Percentiles rank a stretch among this genome's conserved stretches.
These are phyloP conservation scores for Hortiboletus flavorubellus DNA, from an alignment of 768 basidiomycete genomes.

Conservation along the genomic window DNA sequence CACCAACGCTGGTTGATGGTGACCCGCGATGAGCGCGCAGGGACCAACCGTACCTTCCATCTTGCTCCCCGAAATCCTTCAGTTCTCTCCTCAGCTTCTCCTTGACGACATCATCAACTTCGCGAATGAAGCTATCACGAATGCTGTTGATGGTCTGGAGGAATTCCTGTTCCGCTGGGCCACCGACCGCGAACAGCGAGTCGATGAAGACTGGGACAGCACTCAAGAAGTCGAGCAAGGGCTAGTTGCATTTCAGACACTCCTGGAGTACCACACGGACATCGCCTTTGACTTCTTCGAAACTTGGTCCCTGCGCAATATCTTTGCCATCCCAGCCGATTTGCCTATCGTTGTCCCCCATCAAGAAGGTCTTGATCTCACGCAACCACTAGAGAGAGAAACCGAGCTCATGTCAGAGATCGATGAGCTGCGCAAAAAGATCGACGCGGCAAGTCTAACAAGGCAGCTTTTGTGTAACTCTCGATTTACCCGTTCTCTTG, in stretches of 20 bases:
- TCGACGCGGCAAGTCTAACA: conserved; percentile 60
- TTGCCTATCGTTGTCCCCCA: conserved; percentile 73
- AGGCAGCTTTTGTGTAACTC: not conserved
- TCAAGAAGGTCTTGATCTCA: conserved; percentile 69
- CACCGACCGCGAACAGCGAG: conserved; percentile 52
- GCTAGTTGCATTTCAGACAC: conserved; percentile 80
- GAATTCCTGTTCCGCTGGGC: conserved; percentile 73
- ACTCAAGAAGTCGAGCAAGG: conserved; percentile 76
- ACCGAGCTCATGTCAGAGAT: conserved; percentile 64
- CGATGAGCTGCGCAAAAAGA: conserved; percentile 58
- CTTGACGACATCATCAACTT: conserved; percentile 86
- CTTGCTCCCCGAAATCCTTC: conserved; percentile 54
- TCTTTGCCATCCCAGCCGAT: conserved; percentile 72
- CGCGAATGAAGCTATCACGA: conserved; percentile 73
- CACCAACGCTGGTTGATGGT: not conserved
- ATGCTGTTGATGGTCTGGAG: conserved; percentile 78
- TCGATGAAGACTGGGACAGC: conserved; percentile 50
- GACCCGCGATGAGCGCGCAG: conserved; percentile 26
- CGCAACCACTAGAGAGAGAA: conserved; percentile 52
- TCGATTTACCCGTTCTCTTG: conserved; percentile 9
- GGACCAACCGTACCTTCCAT: conserved; percentile 26
- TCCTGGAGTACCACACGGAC: conserved; percentile 85
- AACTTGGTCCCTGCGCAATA: conserved; percentile 84
- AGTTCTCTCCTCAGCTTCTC: conserved; percentile 80
- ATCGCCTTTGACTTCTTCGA: conserved; percentile 91